phyloP scores from a whole-genome alignment of 2,329 filamentous ascomycete genomes.

The Pseudopyrenochaeta lycopersici region DNA sequence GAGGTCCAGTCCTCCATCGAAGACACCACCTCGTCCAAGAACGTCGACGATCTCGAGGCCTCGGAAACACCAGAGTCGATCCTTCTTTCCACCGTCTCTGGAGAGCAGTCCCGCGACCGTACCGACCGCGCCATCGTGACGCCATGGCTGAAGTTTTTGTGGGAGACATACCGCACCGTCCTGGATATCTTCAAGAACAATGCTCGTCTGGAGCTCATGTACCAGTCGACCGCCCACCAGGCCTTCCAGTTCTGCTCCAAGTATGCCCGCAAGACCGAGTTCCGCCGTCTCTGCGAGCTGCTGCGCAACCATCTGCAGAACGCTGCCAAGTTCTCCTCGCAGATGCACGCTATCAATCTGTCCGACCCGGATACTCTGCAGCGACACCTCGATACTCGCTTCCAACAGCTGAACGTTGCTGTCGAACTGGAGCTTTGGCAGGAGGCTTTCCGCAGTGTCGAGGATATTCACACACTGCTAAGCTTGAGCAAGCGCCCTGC shows the following conservation, averaged over 20 bases:
- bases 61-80: conserved; percentile 98
- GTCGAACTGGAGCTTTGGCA: conserved; percentile 99
- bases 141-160: conserved; percentile 98
- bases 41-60: conserved; percentile 93
- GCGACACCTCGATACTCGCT: conserved; percentile 95
- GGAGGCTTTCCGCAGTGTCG: conserved; percentile 98
- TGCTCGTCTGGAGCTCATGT: conserved; percentile 94
- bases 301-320: conserved; percentile 99
- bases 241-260: conserved; percentile 99
- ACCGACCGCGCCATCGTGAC: conserved; percentile 98
- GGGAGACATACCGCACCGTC: conserved; percentile 99
- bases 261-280: conserved; percentile 98
- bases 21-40: conserved; percentile 74
- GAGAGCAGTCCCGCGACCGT: conserved; percentile 95
- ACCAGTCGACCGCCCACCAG: conserved; percentile 97
- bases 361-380: conserved; percentile 97
- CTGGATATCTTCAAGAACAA: conserved; percentile 99
- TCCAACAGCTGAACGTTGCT: conserved; percentile 97
- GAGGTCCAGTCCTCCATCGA: conserved; percentile 91
- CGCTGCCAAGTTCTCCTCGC: conserved; percentile 96
- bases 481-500: conserved; percentile 97
- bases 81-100: conserved; percentile 94
- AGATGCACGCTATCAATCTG: conserved; percentile 99
- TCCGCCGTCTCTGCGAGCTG: conserved; percentile 96
- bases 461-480: conserved; percentile 97